phyloP scores from a whole-genome alignment of 768 basidiomycete genomes.

The Gymnopilus dilepis region DNA sequence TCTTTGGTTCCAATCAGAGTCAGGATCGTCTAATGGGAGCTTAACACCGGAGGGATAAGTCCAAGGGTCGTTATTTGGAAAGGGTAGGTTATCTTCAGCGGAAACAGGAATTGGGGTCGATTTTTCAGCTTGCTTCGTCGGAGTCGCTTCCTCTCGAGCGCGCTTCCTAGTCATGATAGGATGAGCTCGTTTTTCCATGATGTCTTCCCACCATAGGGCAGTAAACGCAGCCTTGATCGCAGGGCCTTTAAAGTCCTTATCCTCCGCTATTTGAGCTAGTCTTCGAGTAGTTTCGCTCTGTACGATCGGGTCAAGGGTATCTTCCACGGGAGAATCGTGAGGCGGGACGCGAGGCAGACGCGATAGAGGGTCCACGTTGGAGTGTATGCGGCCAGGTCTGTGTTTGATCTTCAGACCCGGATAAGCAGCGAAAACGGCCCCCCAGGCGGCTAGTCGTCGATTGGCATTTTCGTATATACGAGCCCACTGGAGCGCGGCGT shows the following conservation, averaged over 20 bases:
- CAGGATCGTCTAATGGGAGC: background rate
- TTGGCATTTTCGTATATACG: conserved; percentile 29
- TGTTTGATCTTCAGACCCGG: conserved; percentile 37
- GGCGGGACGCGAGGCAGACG: conserved; percentile 22
- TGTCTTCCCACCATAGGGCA: conserved; percentile 27
- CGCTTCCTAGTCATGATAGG: conserved; percentile 9
- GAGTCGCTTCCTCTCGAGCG: background rate
- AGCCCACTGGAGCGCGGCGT: conserved; percentile 31
- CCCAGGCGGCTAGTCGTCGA: conserved; percentile 33
- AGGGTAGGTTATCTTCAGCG: background rate
- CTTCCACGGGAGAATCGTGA: conserved; percentile 20
- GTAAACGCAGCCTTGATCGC: conserved; percentile 27
- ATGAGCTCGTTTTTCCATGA: conserved; percentile 17
- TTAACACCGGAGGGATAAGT: conserved; percentile 17
- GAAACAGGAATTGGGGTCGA: background rate
- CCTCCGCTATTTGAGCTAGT: conserved; percentile 15
- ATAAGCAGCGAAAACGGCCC: conserved; percentile 38
- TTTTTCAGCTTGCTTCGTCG: too few relatives aligned
- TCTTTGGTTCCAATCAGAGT: conserved; percentile 6
- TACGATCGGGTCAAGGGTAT: conserved; percentile 13
- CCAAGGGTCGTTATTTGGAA: background rate
- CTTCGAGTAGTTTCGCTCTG: conserved; percentile 6
- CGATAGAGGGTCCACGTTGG: conserved; percentile 36
- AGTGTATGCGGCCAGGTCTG: conserved; percentile 36
- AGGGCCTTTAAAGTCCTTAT: background rate